Conservation (phyloP, 148 eudicot genomes). For the Rhododendron ferrugineum region DNA sequence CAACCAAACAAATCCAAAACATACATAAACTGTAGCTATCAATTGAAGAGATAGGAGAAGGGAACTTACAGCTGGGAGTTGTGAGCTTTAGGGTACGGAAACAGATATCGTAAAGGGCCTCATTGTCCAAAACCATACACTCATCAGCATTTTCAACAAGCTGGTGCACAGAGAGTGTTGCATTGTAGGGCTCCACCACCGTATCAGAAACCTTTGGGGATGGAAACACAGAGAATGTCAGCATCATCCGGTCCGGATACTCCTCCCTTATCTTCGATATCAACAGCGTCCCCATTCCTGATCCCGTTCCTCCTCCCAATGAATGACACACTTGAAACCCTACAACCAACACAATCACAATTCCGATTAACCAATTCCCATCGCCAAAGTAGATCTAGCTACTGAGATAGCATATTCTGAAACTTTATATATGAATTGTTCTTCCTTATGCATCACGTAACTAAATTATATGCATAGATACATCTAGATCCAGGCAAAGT, state of each 20-base stretch:
- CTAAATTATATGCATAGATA: background rate
- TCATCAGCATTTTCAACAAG: constrained; percentile 57
- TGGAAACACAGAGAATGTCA: constrained; percentile 56
- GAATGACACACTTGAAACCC: constrained; percentile 61
- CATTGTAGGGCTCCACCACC: constrained; percentile 58
- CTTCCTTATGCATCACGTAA: background rate
- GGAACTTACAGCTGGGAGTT: constrained; percentile 52
- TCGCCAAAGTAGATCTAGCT: background rate
- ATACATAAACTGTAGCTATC: background rate
- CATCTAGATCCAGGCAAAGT: background rate
- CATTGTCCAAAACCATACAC: constrained; percentile 55
- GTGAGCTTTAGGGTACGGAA: constrained; percentile 59
- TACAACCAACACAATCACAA: constrained; percentile 5
- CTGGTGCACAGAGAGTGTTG: constrained; percentile 54
- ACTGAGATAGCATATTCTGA: background rate
- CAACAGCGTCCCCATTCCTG: constrained; percentile 53
- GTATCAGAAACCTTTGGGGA: constrained; percentile 59
- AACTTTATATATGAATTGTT: background rate
- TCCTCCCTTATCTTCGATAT: constrained; percentile 55
- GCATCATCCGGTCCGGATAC: constrained; percentile 57
- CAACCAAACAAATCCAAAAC: background rate
- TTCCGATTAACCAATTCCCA: background rate
- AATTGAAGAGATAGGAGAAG: background rate
- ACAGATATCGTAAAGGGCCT: constrained; percentile 56
- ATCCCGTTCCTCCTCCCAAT: constrained; percentile 56